Percentiles rank a stretch among this genome's conserved stretches.
These are phyloP conservation scores for Pestalotiopsis sp. DNA, from an alignment of 2,329 filamentous ascomycete genomes.

Conservation along the genomic window DNA sequence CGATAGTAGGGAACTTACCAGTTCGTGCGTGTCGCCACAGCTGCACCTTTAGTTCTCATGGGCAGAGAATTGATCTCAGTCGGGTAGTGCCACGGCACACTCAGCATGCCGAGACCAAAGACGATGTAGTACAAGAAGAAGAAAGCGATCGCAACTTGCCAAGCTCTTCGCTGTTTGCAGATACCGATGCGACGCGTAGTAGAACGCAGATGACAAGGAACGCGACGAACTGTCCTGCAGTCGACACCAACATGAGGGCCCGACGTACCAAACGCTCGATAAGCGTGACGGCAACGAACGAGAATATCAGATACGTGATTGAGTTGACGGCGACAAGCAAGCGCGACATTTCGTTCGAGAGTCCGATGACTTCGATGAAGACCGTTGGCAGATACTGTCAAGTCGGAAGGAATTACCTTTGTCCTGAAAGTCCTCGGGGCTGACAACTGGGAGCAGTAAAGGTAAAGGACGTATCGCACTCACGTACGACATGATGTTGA, in stretches of 20 bases:
- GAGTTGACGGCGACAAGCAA: slow-evolving; percentile 51
- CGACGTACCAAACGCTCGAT: slow-evolving; percentile 32
- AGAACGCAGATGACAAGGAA: slow-evolving; percentile 31
- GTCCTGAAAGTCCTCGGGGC: not conserved
- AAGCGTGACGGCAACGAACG: slow-evolving; percentile 28
- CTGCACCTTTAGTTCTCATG: slow-evolving; percentile 42
- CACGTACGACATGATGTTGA: slow-evolving; percentile 26
- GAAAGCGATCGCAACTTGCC: slow-evolving; percentile 31
- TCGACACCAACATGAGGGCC: slow-evolving; percentile 32
- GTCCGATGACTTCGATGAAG: slow-evolving; percentile 52
- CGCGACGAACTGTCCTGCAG: slow-evolving; percentile 26
- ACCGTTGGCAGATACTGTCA: slow-evolving; percentile 37
- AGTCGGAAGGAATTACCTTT: not conserved
- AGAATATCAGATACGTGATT: slow-evolving; percentile 27
- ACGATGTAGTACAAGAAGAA: slow-evolving; percentile 34
- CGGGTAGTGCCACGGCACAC: slow-evolving; percentile 44
- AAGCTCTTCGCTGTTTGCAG: slow-evolving; percentile 21
- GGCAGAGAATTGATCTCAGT: slow-evolving; percentile 42
- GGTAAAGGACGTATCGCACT: not conserved
- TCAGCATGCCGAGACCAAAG: slow-evolving; percentile 35
- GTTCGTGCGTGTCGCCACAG: slow-evolving; percentile 37
- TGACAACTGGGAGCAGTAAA: not conserved
- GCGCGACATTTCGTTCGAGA: slow-evolving; percentile 50
- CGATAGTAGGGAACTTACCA: not conserved
- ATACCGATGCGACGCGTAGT: slow-evolving; percentile 25